A percentile compares a stretch with the other conserved stretches of the same genome.
Conservation (phyloP, 2,329 filamentous ascomycete species). For the Pestalotiopsis sp. region DNA sequence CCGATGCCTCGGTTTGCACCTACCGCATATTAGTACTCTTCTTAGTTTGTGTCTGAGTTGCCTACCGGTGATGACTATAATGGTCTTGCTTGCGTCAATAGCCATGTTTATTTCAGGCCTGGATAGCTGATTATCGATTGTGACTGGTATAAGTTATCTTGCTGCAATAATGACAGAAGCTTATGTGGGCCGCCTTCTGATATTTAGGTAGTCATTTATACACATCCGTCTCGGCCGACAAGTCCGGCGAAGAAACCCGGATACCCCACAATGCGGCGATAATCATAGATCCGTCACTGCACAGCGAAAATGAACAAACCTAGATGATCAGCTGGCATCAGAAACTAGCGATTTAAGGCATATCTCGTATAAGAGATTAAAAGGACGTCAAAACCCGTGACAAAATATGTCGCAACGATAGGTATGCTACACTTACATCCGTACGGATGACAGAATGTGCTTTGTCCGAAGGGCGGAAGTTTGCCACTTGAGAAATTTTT, state of each 20-base stretch:
- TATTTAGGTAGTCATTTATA: not conserved
- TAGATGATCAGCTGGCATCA: no score
- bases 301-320: no score
- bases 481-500: no score
- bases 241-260: not conserved
- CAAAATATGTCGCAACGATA: no score
- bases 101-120: not conserved
- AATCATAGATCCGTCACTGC: not conserved
- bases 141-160: not conserved
- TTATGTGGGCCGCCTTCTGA: not conserved
- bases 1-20: slow-evolving; percentile 25
- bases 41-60: no score
- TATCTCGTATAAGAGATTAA: no score
- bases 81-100: slow-evolving; percentile 17
- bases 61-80: slow-evolving; percentile 23
- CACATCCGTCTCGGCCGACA: slow-evolving; percentile 5
- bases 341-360: no score
- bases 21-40: not conserved
- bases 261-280: not conserved
- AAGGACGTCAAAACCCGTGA: no score
- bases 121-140: not conserved
- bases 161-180: no score
- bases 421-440: no score
- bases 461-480: no score
- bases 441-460: no score